Evolutionary conservation across 495 filamentous ascomycete genomes (phyloP), one percentile per base, ranked within the genome.

Genomic region (Tuber brumale): DNA sequence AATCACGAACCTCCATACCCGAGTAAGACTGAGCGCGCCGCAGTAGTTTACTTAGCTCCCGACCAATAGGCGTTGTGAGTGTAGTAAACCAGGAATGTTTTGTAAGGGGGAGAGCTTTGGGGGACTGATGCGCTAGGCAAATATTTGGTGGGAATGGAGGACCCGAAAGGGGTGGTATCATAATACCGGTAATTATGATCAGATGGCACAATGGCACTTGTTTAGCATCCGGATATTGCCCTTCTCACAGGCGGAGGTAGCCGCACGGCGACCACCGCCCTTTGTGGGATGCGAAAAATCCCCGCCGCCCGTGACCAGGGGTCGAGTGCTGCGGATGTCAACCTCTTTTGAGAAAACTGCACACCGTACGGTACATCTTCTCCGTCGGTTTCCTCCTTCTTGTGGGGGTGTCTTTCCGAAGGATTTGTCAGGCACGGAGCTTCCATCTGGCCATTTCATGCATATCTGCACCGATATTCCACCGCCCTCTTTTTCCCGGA

Each of bases 251-350:
- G 72, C 78, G 78, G 78, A 80, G 77, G 66, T 66, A 73, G 78
- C 72, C 78, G 78, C 44, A 72, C 78, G 78, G 76, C 78, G 77
- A 73, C 71, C 70, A 70, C 78, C 78, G 78, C 66, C 48, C 48
- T 78, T 43, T 23, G 46, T 21, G 18, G 39, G 39, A 45, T 44
- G 23, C 69, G 37, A 51, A 73, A 61, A 35, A 19, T 43, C 74
- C 42, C 69, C 41, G 69, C 70, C 61, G 23, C 41, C 48, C 31
- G 18, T 7, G 1, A 43, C 44, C 66, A 27, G 43, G 57, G 46
- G 1, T 21, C 44, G 27, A 27, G 31, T n/a, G 39, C 21, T 42
- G 37, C 23, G 57, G 48, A 8, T 44, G 43, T 14, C 37, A 27
- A 4, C 74, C 44, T 27, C 27, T 35, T 66, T 66, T 66, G 27